Evolutionary conservation across 2,329 filamentous ascomycete species (phyloP).

Genomic region (Cadophora gregata): DNA sequence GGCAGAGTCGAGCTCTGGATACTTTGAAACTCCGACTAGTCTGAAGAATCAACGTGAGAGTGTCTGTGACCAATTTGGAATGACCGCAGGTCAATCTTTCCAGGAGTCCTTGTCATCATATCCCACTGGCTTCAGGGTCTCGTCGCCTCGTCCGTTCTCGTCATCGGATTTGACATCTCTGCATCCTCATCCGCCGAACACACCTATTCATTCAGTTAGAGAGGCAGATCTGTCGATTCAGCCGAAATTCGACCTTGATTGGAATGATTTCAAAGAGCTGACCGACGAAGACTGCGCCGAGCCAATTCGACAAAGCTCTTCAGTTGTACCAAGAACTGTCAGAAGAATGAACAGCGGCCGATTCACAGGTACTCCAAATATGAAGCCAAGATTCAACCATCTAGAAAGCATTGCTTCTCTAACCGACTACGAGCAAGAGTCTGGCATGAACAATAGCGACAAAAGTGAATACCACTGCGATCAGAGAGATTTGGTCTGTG

Average conservation of each 20-base stretch:
- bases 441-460: neutral
- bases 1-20: slow-evolving; percentile 16
- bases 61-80: neutral
- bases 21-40: neutral
- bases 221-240: slow-evolving; percentile 8
- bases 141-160: slow-evolving; percentile 25
- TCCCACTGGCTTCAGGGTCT: neutral
- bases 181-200: slow-evolving; percentile 26
- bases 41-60: neutral
- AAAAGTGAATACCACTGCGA: neutral
- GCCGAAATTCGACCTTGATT: slow-evolving; percentile 19
- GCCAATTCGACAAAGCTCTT: neutral
- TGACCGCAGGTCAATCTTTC: slow-evolving; percentile 46
- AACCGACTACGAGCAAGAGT: neutral
- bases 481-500: neutral
- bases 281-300: slow-evolving; percentile 9
- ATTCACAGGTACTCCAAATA: neutral
- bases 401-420: neutral
- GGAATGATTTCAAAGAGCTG: slow-evolving; percentile 14
- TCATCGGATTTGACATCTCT: slow-evolving; percentile 34
- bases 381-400: neutral
- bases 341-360: neutral
- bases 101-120: neutral
- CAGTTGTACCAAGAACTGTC: neutral
- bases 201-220: slow-evolving; percentile 10